A percentile compares a stretch with the other conserved stretches of the same genome.
Evolutionary conservation across 129 eudicot species (phyloP).

Genomic region (Flaveria robusta): DNA sequence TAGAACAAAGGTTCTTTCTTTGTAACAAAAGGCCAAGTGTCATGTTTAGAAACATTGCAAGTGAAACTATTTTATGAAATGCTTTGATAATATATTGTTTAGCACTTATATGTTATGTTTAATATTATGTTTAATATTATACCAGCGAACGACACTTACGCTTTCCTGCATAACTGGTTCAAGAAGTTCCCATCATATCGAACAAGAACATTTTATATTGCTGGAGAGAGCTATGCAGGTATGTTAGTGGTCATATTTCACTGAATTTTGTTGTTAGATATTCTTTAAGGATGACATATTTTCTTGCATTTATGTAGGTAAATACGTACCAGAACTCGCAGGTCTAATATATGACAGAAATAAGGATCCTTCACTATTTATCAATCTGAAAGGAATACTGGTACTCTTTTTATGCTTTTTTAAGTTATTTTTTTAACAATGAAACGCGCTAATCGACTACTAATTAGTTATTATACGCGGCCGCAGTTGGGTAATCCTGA

Average conservation of each 20-base stretch:
- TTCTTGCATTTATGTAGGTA: conserved; percentile 45
- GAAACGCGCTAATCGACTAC: background rate
- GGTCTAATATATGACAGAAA: conserved; percentile 73
- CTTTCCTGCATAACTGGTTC: conserved; percentile 88
- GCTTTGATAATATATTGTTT: conserved; percentile 9
- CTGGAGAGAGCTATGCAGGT: conserved; percentile 99
- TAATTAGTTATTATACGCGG: background rate
- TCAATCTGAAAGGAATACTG: conserved; percentile 84
- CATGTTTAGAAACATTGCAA: background rate
- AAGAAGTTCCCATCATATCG: conserved; percentile 77
- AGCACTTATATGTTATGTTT: conserved; percentile 9
- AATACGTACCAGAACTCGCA: conserved; percentile 81
- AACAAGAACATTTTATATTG: conserved; percentile 63
- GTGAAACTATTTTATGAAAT: background rate
- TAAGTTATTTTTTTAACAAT: background rate
- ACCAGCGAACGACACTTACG: conserved; percentile 82
- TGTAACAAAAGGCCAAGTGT: background rate
- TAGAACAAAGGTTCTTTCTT: no score
- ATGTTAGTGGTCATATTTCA: conserved; percentile 9
- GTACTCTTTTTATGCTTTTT: conserved; percentile 37
- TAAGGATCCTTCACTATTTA: conserved; percentile 54
- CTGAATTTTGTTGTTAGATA: background rate
- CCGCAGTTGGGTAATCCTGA: conserved; percentile 91
- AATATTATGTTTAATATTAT: conserved; percentile 14
- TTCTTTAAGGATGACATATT: conserved; percentile 1